A percentile compares a stretch with the other conserved stretches of the same genome.
Evolutionary conservation across 192 early-diverging fungal species (phyloP).

Genomic region (Phycomyces nitens): DNA sequence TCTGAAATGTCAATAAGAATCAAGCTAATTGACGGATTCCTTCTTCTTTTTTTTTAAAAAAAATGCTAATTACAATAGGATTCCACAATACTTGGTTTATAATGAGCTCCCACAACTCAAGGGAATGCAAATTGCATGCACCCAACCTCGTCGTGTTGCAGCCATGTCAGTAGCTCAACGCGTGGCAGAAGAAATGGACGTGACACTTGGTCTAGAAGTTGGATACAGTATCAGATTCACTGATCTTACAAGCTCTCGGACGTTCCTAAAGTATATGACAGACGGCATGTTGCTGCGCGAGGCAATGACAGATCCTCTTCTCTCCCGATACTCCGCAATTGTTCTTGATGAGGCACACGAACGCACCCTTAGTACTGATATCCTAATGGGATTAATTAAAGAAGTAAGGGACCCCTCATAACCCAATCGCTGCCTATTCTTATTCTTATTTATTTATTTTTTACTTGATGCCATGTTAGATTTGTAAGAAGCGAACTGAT

Average conservation of each 20-base stretch:
- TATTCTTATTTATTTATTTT: conserved; percentile 20
- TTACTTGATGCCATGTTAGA: conserved; percentile 26
- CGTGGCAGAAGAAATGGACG: conserved; percentile 96
- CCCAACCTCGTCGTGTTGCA: conserved; percentile 97
- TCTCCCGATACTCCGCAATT: conserved; percentile 82
- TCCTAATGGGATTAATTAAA: conserved; percentile 94
- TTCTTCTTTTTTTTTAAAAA: too few relatives aligned
- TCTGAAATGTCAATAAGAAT: too few relatives aligned
- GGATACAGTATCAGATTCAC: conserved; percentile 98
- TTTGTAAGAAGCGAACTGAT: conserved; percentile 77
- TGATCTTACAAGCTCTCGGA: conserved; percentile 94
- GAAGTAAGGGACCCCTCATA: conserved; percentile 66
- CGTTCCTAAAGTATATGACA: conserved; percentile 97
- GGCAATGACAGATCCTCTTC: conserved; percentile 93
- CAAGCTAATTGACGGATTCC: too few relatives aligned
- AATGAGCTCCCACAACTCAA: conserved; percentile 86
- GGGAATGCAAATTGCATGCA: conserved; percentile 89
- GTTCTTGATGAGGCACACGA: conserved; percentile 99
- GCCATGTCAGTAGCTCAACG: conserved; percentile 97
- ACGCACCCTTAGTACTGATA: conserved; percentile 92
- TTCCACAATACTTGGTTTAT: conserved; percentile 95
- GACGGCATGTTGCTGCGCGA: conserved; percentile 97
- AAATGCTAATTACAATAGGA: background rate
- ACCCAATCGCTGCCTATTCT: too few relatives aligned
- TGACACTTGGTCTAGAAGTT: conserved; percentile 89